A percentile compares a stretch with the other conserved stretches of the same genome.
Conservation (phyloP, 768 basidiomycete species). For the Russula sp. region DNA sequence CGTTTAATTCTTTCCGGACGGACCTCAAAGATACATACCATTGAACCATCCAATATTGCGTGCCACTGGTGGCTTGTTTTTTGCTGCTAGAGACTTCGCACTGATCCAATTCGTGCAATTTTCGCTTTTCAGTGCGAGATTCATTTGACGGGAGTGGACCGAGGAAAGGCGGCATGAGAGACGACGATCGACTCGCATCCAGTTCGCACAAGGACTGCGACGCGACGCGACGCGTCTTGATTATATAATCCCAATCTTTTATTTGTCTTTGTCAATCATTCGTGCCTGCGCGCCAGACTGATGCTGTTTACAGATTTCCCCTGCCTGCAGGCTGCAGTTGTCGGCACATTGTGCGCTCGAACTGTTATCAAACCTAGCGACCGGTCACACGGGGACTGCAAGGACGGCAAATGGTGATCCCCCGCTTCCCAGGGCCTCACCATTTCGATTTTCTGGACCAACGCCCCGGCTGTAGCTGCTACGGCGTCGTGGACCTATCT, state of each 20-base stretch:
- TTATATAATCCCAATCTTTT: neutral
- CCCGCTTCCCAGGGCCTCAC: neutral
- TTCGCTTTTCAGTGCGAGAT: constrained; percentile 25
- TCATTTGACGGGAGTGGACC: constrained; percentile 6
- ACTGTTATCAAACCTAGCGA: neutral
- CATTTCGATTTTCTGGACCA: neutral
- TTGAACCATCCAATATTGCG: constrained; percentile 71
- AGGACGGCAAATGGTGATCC: neutral
- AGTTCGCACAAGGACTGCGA: neutral
- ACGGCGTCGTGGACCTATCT: neutral
- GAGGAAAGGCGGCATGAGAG: constrained; percentile 20
- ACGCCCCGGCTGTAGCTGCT: neutral
- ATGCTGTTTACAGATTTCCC: neutral
- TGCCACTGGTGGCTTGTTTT: constrained; percentile 27
- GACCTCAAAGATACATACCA: constrained; percentile 41
- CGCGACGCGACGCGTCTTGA: constrained; percentile 8
- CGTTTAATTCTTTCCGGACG: neutral
- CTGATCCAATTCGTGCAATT: constrained; percentile 22
- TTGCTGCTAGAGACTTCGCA: constrained; percentile 20
- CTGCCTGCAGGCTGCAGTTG: no score
- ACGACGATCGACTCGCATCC: no score
- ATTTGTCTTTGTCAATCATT: neutral
- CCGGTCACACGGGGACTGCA: neutral
- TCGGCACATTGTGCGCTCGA: neutral
- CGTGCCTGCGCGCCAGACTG: no score